Evolutionary conservation across 805 yeast genomes (phyloP), one percentile per base, ranked within the genome.

Genomic region (Cyberlindnera euphorbiae): DNA sequence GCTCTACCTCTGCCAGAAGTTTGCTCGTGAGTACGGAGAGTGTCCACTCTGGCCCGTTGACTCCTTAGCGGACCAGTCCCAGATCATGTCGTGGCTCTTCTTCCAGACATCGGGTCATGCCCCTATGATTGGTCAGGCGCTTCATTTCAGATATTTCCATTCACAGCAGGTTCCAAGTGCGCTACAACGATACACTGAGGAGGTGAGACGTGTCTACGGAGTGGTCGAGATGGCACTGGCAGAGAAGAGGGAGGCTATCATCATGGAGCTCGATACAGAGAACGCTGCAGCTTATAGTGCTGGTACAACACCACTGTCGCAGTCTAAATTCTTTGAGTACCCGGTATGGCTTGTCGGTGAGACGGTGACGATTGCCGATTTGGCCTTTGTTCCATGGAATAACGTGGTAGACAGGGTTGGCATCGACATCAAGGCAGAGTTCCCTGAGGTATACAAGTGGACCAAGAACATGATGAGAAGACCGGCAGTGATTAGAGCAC

Each of bases 101-200:
- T 89, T 89, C 68, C 97, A 89, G 63, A 87, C 96, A 3, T 82
- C 94, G 5, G 97, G 97, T 6, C 97, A 88, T 58, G 95, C 97
- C 0, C 96, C 97, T n/a, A 89, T 89, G 95, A 84, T 89, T 50
- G 97, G 97, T 14, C 97, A 89, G 62, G 96, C 97, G 8, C 70
- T 90, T 49, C 97, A 90, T 64, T 90, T 89, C 66, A 73, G 89
- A 53, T 87, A 85, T 58, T 87, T 89, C 69, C 96, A 89, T 58
- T 75, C 89, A 6, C 81, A 81, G 42, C 79, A 79, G 36, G 87
- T 89, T 3, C 87, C 90, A 14, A 75, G 87, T 40, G 96, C 97
- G 0, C 85, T 89, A 15, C 95, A 86, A 50, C 68, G 96, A 54
- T 89, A 88, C 57, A 80, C 85, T 1, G 95, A 84, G 51, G 97